Conservation (phyloP, 1,284 basidiomycete species). For the Xerocomus nothofagi region DNA sequence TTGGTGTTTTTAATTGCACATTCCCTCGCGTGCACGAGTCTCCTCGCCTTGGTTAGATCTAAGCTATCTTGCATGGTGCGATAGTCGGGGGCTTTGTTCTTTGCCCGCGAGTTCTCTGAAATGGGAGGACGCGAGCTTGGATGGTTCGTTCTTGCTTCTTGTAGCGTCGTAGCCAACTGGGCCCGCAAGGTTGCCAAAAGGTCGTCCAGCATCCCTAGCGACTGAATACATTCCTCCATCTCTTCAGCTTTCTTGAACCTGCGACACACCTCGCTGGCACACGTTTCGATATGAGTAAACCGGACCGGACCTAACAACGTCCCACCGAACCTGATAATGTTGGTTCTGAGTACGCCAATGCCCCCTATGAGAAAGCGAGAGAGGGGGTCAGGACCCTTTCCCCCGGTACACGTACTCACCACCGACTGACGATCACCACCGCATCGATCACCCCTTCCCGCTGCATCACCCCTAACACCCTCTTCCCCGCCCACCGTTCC, state of each 20-base stretch:
- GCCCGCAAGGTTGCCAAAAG: slow-evolving; percentile 55
- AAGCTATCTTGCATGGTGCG: slow-evolving; percentile 36
- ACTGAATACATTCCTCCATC: slow-evolving; percentile 55
- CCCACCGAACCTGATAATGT: slow-evolving; percentile 74
- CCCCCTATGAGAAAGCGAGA: no score
- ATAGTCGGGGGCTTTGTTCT: slow-evolving; percentile 39
- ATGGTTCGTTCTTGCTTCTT: slow-evolving; percentile 4
- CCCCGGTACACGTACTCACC: slow-evolving; percentile 56
- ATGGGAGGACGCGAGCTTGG: not conserved
- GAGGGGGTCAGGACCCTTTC: no score
- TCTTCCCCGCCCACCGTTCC: slow-evolving; percentile 65
- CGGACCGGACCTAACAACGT: slow-evolving; percentile 66
- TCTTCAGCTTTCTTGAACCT: slow-evolving; percentile 66
- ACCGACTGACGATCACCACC: slow-evolving; percentile 73
- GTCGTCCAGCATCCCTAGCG: slow-evolving; percentile 61
- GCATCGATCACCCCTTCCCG: slow-evolving; percentile 60
- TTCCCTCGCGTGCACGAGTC: slow-evolving; percentile 48
- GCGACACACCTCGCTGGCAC: slow-evolving; percentile 69
- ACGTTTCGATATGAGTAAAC: slow-evolving; percentile 79
- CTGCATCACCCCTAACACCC: slow-evolving; percentile 69
- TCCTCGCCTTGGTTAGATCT: slow-evolving; percentile 47
- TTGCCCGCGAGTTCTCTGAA: not conserved
- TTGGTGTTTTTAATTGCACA: slow-evolving; percentile 31
- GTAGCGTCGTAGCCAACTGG: slow-evolving; percentile 40
- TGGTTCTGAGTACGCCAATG: not conserved